Base-by-base conservation (phyloP, 2,329 filamentous ascomycete genomes). In the Penicillium sp. region DNA sequence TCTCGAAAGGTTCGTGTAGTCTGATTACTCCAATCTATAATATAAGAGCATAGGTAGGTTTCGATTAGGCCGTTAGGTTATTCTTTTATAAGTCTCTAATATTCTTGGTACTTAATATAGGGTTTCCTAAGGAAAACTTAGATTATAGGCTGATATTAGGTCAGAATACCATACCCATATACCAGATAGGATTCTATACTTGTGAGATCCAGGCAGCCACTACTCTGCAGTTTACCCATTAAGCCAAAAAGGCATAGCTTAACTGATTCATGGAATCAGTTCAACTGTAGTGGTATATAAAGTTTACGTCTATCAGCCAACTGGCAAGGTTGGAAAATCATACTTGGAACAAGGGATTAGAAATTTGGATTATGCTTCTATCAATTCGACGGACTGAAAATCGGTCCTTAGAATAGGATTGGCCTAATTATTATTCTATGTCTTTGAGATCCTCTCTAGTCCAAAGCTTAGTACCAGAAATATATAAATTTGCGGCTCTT, bases 171-270 rank as follows among this genome's bases (percentile, higher is more conserved):
- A 60, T 56, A 50, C 23, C 53, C 50, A 58, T 57, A 13, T 61
- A 61, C 60, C 57, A 61, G 51, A 62, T 61, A 56, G 60, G 56
- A 59, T 62, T 58, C 32, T 50, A 45, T 55, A 62, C 48, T 51
- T 61, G 59, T n/a, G n/a, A n/a, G n/a, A n/a, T n/a, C n/a, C n/a
- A n/a, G n/a, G n/a, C n/a, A n/a, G n/a, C n/a, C n/a, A n/a, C n/a
- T n/a, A n/a, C n/a, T n/a, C n/a, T n/a, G n/a, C n/a, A n/a, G n/a
- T n/a, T n/a, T n/a, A n/a, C n/a, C n/a, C n/a, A n/a, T n/a, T n/a
- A n/a, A n/a, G n/a, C n/a, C n/a, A n/a, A n/a, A n/a, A n/a, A n/a
- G n/a, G n/a, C n/a, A n/a, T n/a, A n/a, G n/a, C n/a, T n/a, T n/a
- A n/a, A n/a, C n/a, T n/a, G n/a, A n/a, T n/a, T n/a, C n/a, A n/a